phyloP scores from a whole-genome alignment of 2,329 filamentous ascomycete genomes.

The Exserohilum turcica region DNA sequence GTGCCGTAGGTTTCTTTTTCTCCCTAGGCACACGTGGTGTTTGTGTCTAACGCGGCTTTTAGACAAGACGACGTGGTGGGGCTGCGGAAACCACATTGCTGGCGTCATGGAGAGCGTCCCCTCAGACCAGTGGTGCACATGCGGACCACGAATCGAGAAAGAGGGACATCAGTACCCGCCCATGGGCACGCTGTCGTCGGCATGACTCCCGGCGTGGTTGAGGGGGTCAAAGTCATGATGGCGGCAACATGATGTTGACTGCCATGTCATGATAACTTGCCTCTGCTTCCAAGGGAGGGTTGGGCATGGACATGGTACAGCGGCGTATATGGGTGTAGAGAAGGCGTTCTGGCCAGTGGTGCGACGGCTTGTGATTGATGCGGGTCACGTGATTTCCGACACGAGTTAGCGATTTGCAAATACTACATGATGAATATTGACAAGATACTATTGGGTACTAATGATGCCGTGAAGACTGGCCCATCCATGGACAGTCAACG shows the following conservation, averaged over 20 bases:
- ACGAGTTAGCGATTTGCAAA: conserved; percentile 9
- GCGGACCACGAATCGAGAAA: conserved; percentile 65
- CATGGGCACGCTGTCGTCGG: conserved; percentile 54
- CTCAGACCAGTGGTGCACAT: conserved; percentile 66
- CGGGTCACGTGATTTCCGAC: neutral
- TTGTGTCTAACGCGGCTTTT: conserved; percentile 9
- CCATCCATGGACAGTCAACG: no score
- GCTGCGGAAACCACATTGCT: conserved; percentile 67
- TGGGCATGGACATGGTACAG: neutral
- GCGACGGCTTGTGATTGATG: conserved; percentile 4
- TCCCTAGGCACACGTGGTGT: neutral
- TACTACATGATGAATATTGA: neutral
- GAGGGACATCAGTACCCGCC: conserved; percentile 69
- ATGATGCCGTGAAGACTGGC: neutral
- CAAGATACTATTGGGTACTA: neutral
- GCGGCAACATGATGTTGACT: neutral
- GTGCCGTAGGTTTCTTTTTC: conserved; percentile 60
- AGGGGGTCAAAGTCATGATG: neutral
- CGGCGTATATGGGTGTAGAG: neutral
- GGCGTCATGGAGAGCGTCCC: conserved; percentile 66
- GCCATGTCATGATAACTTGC: neutral
- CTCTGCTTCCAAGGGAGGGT: neutral
- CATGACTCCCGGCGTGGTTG: conserved; percentile 31
- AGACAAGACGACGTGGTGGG: conserved; percentile 67
- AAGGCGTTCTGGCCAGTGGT: neutral